phyloP scores from a whole-genome alignment of 2,329 filamentous ascomycete genomes.

The Microsporum canis region DNA sequence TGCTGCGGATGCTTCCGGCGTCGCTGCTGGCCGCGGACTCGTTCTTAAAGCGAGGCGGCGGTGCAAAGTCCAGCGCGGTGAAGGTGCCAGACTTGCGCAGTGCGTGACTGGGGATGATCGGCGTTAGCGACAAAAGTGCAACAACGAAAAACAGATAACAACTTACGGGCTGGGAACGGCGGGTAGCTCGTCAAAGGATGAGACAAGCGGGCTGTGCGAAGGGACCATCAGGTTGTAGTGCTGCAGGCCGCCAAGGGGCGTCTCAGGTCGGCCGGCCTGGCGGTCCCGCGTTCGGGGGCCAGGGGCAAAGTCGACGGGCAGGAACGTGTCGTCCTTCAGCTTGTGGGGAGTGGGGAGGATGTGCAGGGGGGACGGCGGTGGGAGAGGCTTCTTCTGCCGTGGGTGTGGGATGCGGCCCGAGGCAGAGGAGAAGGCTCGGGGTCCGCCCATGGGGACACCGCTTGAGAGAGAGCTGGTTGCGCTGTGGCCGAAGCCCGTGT shows the following conservation, averaged over 20 bases:
- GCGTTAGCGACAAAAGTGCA: not conserved
- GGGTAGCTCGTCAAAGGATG: constrained; percentile 75
- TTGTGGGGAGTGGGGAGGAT: constrained; percentile 77
- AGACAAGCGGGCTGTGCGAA: constrained; percentile 65
- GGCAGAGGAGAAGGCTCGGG: constrained; percentile 55
- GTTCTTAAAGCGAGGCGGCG: constrained; percentile 38
- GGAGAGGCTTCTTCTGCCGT: constrained; percentile 47
- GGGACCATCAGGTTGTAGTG: constrained; percentile 66
- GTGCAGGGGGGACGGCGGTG: constrained; percentile 61
- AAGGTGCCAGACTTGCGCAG: constrained; percentile 40
- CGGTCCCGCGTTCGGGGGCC: constrained; percentile 56
- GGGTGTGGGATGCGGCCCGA: constrained; percentile 37
- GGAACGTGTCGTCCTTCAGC: constrained; percentile 69
- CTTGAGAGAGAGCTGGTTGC: constrained; percentile 11
- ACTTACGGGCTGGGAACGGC: constrained; percentile 85
- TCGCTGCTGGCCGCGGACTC: constrained; percentile 30
- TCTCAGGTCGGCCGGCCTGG: constrained; percentile 55
- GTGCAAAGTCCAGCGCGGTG: constrained; percentile 40
- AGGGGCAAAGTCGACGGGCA: constrained; percentile 75
- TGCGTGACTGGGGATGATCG: constrained; percentile 27
- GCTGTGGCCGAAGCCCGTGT: constrained; percentile 16
- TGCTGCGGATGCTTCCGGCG: constrained; percentile 49
- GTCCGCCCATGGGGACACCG: constrained; percentile 25
- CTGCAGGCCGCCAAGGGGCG: constrained; percentile 45
- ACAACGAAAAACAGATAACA: constrained; percentile 1